Evolutionary conservation across 2,329 filamentous ascomycete species (phyloP).

Genomic region (Colletotrichum echinochloae): DNA sequence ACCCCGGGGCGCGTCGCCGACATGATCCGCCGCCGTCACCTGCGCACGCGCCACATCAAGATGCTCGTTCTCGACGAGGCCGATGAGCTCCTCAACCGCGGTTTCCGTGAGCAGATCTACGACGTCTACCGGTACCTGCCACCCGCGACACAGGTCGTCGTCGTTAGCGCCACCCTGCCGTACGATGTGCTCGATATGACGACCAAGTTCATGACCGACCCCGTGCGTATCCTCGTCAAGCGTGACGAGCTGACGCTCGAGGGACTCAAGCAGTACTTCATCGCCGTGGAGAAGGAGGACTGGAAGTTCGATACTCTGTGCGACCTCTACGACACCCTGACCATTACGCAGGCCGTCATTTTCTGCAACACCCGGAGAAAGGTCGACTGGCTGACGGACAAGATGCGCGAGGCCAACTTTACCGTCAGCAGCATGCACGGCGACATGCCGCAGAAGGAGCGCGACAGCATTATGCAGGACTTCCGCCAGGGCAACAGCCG

Average conservation of each 20-base stretch:
- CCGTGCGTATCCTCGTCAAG: conserved; percentile 96
- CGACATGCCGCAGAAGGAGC: conserved; percentile 98
- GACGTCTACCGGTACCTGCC: conserved; percentile 98
- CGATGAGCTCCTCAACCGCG: conserved; percentile 82
- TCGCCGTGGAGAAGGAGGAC: conserved; percentile 98
- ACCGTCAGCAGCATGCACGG: conserved; percentile 99
- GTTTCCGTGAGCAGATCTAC: conserved; percentile 98
- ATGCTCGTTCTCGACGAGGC: conserved; percentile 73
- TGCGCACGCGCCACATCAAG: conserved; percentile 72
- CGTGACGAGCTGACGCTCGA: conserved; percentile 98
- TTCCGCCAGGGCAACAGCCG: conserved; percentile 97
- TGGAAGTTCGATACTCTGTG: conserved; percentile 99
- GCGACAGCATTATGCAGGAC: conserved; percentile 99
- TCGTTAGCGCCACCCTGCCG: conserved; percentile 94
- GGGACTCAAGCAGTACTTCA: conserved; percentile 98
- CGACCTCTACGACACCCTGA: conserved; percentile 98
- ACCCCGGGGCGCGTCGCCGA: conserved; percentile 91
- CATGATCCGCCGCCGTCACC: conserved; percentile 69
- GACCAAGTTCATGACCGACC: conserved; percentile 99
- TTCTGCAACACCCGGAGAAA: conserved; percentile 99
- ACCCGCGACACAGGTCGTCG: conserved; percentile 96
- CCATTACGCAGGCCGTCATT: conserved; percentile 98
- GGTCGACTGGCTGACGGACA: conserved; percentile 99
- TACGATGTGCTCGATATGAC: conserved; percentile 99
- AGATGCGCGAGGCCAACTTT: conserved; percentile 99